Conservation (phyloP, 2,329 filamentous ascomycete species). For the Fusarium abutilonis region DNA sequence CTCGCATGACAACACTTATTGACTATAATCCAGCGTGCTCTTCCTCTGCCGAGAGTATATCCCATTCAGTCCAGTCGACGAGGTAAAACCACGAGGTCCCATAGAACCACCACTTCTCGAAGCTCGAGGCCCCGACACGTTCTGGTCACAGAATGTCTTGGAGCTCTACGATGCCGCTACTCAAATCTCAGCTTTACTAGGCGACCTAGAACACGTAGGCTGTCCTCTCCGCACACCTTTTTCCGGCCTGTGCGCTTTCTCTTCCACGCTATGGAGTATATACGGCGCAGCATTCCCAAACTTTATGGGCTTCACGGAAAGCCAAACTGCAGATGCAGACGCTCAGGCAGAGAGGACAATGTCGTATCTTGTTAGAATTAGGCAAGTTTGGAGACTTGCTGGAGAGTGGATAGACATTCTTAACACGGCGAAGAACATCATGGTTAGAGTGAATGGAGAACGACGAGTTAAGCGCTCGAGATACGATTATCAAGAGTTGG, state of each 20-base stretch:
- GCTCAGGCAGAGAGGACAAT: conserved; percentile 30
- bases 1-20: accelerated
- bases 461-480: conserved; percentile 31
- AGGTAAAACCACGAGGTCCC: conserved; percentile 35
- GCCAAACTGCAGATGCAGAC: conserved; percentile 12
- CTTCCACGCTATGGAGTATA: conserved; percentile 26
- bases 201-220: conserved; percentile 35
- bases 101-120: conserved; percentile 41
- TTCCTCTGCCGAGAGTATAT: conserved; percentile 42
- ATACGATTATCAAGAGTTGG: conserved; percentile 42
- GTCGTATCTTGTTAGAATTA: conserved; percentile 25
- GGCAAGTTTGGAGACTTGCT: conserved; percentile 36
- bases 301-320: conserved; percentile 31
- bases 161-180: conserved; percentile 37
- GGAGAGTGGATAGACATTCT: conserved; percentile 43
- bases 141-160: conserved; percentile 33
- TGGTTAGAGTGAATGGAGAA: conserved; percentile 17
- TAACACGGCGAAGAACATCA: conserved; percentile 35
- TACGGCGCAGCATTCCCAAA: conserved; percentile 39
- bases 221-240: conserved; percentile 39
- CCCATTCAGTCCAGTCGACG: conserved; percentile 40
- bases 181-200: conserved; percentile 38
- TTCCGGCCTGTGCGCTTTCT: conserved; percentile 38
- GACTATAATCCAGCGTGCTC: neutral
- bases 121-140: conserved; percentile 28